Base-by-base conservation (phyloP, 2,329 filamentous ascomycete genomes). In the Escovopsis sp. region DNA sequence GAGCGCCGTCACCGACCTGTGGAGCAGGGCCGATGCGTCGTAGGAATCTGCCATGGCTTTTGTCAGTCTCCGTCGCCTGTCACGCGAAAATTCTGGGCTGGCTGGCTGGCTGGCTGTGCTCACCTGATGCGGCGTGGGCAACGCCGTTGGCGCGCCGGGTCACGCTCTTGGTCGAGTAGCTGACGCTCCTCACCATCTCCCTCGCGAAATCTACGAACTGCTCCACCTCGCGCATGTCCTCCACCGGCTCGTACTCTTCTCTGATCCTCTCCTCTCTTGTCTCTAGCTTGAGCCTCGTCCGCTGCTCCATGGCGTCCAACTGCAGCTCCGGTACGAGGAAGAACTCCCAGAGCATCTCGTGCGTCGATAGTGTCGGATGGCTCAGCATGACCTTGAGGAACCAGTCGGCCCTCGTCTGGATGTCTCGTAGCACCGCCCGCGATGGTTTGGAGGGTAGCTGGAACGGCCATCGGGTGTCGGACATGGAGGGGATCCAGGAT, bases 311-410 rank as follows among this genome's bases (percentile, higher is more conserved):
- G 75, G 88, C 86, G 15, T 86, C 79, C 0, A 84, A 74, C 56
- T 94, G 85, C 39, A 98, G 76, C 51, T 98, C 91, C 1, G 91
- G 91, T 11, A 98, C 88, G 1, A 98, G 72, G 61, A 98, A 94
- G 63, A 98, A 98, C 53, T 98, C 91, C 93, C 91, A 98, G 2
- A 98, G 72, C 58, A 96, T 86, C 64, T 98, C 91, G 55, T 98
- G 93, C 1, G 85, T 94, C 0, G 86, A 76, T 56, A 98, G 95
- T 0, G 91, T 96, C 4, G 89, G 83, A 55, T 98, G 91, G 8
- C 76, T 71, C 24, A 98, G 71, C 48, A 98, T 72, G 14, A 87
- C 85, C 49, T 84, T 85, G 51, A 98, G 65, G 53, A 96, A 95
- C 50, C 78, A 81, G 60, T 98, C 86, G 15, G 94, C 76, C 13